These are phyloP conservation scores for Basipetospora chlamydospora DNA, from an alignment of 2,329 filamentous ascomycete species.

Conservation along the genomic window DNA sequence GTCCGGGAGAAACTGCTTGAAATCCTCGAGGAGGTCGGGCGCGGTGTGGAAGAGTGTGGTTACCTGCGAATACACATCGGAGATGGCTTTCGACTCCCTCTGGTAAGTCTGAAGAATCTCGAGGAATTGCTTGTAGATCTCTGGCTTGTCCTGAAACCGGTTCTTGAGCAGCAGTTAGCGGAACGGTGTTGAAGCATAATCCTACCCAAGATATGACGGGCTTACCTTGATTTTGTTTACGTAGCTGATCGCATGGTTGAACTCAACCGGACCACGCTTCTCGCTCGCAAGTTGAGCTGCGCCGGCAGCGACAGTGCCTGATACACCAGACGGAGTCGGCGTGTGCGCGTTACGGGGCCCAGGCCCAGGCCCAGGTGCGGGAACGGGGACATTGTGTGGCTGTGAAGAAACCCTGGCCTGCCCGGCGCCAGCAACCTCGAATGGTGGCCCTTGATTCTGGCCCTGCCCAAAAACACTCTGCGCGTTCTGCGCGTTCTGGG, in stretches of 20 bases:
- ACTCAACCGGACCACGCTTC: constrained; percentile 88
- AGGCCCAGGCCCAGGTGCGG: constrained; percentile 12
- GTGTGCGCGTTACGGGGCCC: constrained; percentile 40
- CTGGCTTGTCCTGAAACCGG: constrained; percentile 87
- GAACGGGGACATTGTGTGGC: constrained; percentile 2
- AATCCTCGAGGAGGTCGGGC: constrained; percentile 89
- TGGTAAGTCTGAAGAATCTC: constrained; percentile 98
- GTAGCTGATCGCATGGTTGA: constrained; percentile 98
- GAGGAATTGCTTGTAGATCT: constrained; percentile 98
- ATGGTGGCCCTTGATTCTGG: constrained; percentile 6
- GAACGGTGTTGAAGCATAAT: neutral
- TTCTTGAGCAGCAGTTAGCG: too few species aligned
- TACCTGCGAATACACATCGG: constrained; percentile 95
- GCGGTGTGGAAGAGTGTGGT: constrained; percentile 87
- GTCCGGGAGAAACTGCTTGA: constrained; percentile 95
- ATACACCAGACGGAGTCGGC: constrained; percentile 40
- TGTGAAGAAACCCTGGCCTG: constrained; percentile 6
- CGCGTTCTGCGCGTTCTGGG: constrained; percentile 5
- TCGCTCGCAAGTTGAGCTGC: constrained; percentile 49
- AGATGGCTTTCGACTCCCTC: constrained; percentile 92
- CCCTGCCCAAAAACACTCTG: constrained; percentile 14
- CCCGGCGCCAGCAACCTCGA: constrained; percentile 16
- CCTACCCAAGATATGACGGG: constrained; percentile 1
- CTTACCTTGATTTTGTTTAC: constrained; percentile 98
- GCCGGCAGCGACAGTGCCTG: constrained; percentile 47